Evolutionary conservation across 306 rosid genomes (phyloP), one percentile per base, ranked within the genome.

Genomic region (Cucumis hystrix): DNA sequence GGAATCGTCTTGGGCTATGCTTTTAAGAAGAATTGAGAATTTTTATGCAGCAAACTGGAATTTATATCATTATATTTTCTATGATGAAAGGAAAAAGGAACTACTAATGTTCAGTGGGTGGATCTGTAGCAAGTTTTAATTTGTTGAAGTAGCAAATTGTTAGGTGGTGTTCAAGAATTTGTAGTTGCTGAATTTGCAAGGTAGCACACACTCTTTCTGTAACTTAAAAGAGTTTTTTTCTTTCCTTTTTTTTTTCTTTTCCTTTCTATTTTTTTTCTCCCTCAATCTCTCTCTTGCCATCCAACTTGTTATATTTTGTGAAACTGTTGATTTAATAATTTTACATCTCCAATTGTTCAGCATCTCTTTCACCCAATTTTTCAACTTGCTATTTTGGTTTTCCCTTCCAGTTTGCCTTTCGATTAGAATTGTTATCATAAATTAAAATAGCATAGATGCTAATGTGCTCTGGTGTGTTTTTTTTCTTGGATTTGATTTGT

Each of bases 171-270:
- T 58, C 30, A 75, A 73, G 81, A 77, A 83, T 85, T 81, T 80
- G 58, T 83, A 84, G 88, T 81, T 82, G 84, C 85, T 77, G 82
- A 66, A 76, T 69, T 39, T 81, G 73, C 79, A 41, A 73, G 79
- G 58, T 82, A 80, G 83, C 82, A 81, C 82, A 81, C 91, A 85
- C 90, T 91, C 91, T 84, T 87, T 87, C 82, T 87, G 86, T 86
- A 89, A 91, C 85, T 88, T 84, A 82, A 60, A 79, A 84, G 79
- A 61, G 58, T 82, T 72, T 76, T 20, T 43, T 70, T 70, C 4
- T 23, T 20, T 9, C 37, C 5, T 54, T 16, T 59, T 39, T 60
- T 39, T 43, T 54, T 16, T 49, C 28, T 60, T 39, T 43, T 3
- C 49, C 20, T 23, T 45, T 20, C 7, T 60, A 16, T 59, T 28